These are phyloP conservation scores for Davidsoniella australis DNA, from an alignment of 2,329 filamentous ascomycete genomes.

Conservation along the genomic window DNA sequence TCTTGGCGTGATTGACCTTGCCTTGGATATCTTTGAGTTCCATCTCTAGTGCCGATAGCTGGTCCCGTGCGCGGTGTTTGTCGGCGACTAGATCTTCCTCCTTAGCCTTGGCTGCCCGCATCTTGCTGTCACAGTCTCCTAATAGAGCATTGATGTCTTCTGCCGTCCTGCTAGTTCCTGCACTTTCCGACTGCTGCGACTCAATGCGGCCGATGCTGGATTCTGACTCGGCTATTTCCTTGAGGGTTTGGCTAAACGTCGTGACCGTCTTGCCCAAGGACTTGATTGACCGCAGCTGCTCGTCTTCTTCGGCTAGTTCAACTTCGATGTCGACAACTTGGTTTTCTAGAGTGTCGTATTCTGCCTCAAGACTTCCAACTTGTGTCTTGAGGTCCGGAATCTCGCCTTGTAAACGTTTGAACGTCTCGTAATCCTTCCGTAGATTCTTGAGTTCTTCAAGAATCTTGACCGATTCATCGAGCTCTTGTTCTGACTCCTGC, in stretches of 20 bases:
- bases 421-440: conserved; percentile 55
- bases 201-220: conserved; percentile 58
- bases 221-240: conserved; percentile 55
- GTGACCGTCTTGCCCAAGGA: conserved; percentile 58
- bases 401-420: conserved; percentile 51
- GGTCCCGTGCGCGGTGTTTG: conserved; percentile 51
- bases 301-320: conserved; percentile 44
- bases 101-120: conserved; percentile 43
- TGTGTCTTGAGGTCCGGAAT: conserved; percentile 53
- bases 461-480: conserved; percentile 32
- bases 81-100: conserved; percentile 51
- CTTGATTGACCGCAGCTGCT: conserved; percentile 55
- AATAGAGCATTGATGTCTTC: conserved; percentile 74
- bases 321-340: conserved; percentile 53
- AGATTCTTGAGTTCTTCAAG: conserved; percentile 45
- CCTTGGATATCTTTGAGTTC: conserved; percentile 59
- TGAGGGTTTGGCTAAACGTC: conserved; percentile 54
- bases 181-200: conserved; percentile 52
- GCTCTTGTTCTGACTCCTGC: conserved; percentile 40
- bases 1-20: conserved; percentile 51
- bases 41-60: conserved; percentile 55
- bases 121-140: conserved; percentile 47
- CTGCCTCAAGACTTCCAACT: conserved; percentile 40
- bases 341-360: conserved; percentile 41
- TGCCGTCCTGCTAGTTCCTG: conserved; percentile 28